Conservation (phyloP, 495 filamentous ascomycete species). For the Xylaria flabelliformis region DNA sequence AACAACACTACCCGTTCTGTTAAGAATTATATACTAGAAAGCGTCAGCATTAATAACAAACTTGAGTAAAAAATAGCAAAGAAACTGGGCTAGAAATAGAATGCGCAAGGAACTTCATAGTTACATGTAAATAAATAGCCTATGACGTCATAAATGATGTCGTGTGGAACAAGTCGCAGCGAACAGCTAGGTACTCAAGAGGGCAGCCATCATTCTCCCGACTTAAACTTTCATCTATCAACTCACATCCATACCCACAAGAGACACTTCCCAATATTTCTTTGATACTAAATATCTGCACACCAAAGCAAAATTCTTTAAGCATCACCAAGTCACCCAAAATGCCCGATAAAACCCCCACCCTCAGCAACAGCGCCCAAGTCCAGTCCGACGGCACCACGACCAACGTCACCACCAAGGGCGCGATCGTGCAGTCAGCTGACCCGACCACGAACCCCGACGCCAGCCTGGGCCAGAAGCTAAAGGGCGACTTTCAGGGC, state of each 20-base stretch:
- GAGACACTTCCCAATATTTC: not conserved
- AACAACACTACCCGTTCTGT: too few relatives aligned
- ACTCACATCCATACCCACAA: not conserved
- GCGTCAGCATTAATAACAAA: too few relatives aligned
- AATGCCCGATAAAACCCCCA: not conserved
- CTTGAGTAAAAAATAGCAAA: too few relatives aligned
- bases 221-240: not conserved
- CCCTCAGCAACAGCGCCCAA: conserved; percentile 19
- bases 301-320: not conserved
- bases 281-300: not conserved
- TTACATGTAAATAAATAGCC: too few relatives aligned
- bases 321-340: not conserved
- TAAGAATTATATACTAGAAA: too few relatives aligned
- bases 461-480: conserved; percentile 31
- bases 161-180: too few relatives aligned
- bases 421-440: conserved; percentile 29
- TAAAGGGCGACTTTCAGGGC: conserved; percentile 36
- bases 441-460: conserved; percentile 34
- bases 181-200: not conserved
- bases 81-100: too few relatives aligned
- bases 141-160: not conserved
- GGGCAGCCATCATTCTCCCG: not conserved
- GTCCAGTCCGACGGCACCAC: conserved; percentile 19
- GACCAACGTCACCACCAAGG: conserved; percentile 26
- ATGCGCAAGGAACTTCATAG: too few relatives aligned